These are phyloP conservation scores for Laetiporus sulphureus DNA, from an alignment of 1,284 basidiomycete species.

Conservation along the genomic window DNA sequence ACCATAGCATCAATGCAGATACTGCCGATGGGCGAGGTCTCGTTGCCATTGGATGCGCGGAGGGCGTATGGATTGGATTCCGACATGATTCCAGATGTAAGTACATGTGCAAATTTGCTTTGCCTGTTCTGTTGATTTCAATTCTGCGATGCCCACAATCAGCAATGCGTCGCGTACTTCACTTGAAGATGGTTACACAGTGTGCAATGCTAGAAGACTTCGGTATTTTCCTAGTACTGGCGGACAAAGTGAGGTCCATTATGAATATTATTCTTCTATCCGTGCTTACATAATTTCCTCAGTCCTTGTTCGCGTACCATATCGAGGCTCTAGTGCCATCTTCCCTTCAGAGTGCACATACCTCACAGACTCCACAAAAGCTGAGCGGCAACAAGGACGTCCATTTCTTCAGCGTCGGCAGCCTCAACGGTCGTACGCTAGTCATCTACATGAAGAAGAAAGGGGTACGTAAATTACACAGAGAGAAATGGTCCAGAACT, in stretches of 20 bases:
- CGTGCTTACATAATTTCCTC: too few species aligned
- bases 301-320: conserved; percentile 84
- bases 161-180: conserved; percentile 87
- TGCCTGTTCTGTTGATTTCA: conserved; percentile 2
- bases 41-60: conserved; percentile 89
- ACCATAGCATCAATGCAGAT: conserved; percentile 31
- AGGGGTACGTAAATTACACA: conserved; percentile 50
- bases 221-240: conserved; percentile 91
- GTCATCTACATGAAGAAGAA: conserved; percentile 96
- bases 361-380: conserved; percentile 76
- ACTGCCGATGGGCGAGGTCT: conserved; percentile 80
- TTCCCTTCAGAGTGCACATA: conserved; percentile 53
- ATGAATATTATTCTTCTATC: too few species aligned
- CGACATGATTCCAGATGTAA: conserved; percentile 79
- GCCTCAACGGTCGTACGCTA: conserved; percentile 76
- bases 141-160: conserved; percentile 2
- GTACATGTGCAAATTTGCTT: too few species aligned
- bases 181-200: conserved; percentile 87
- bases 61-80: conserved; percentile 97
- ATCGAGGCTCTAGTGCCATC: conserved; percentile 94
- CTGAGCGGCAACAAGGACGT: conserved; percentile 88
- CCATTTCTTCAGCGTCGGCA: conserved; percentile 91
- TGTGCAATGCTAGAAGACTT: conserved; percentile 94
- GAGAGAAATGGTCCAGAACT: conserved; percentile 1
- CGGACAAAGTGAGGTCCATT: conserved; percentile 75